Base-by-base conservation (phyloP, 805 yeast species). In the Candida caryicola region DNA sequence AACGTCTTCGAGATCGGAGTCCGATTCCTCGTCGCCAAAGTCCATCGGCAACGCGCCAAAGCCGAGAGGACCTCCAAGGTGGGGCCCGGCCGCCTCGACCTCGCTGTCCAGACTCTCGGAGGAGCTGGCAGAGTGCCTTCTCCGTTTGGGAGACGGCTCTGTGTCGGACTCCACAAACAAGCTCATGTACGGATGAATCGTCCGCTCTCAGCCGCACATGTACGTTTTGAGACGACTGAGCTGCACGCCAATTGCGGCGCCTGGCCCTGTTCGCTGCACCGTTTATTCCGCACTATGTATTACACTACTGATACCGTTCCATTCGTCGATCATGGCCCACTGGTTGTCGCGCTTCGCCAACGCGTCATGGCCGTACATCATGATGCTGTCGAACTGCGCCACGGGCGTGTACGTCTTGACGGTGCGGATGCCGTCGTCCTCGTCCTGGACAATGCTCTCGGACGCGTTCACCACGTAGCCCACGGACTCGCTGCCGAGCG, bases 361-460 rank as follows among this genome's bases (percentile, higher is more conserved):
- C 3, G 52, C 36, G 36, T 65, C 71, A 34, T 65, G 71, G 6
- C 69, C 71, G 31, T 37, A 49, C 2, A 47, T 34, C n/a, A 39
- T 45, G 12, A 64, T 37, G 2, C 45, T 37, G 13, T 54, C 37
- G 37, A 64, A 56, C 29, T 47, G 46, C 1, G 61, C 68, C 7
- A 48, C 37, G 2, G 52, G 44, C 4, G 36, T 32, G 29, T 45
- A 36, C 4, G 43, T 54, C 23, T 53, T 50, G 16, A 57, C 52
- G 3, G 57, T 47, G 28, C 46, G 47, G 25, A 45, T 30, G 18
- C 47, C 49, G 3, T 19, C 38, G 14, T 45, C 49, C 17, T 43
- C 47, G 8, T 37, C 46, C 1, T 34, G 31, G 18, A 36, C 31
- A 19, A 46, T 33, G 4, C 36, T 23, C 31, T 47, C 52, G 4